Conservation (phyloP, 2,329 filamentous ascomycete species). For the Colletotrichum tabaci region DNA sequence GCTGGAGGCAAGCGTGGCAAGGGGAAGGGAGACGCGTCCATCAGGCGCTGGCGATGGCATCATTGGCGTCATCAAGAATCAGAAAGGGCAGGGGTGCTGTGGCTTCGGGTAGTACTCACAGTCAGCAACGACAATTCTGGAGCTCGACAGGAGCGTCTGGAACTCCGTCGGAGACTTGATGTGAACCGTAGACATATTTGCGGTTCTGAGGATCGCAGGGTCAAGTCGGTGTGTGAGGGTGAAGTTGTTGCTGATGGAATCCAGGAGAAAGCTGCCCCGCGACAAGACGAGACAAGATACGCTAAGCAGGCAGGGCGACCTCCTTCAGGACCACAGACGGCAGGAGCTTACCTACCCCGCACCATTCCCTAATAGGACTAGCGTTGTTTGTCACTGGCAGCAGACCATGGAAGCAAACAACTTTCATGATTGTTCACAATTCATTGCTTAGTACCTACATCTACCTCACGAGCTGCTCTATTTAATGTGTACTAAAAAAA, state of each 20-base stretch:
- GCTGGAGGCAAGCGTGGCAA: no score
- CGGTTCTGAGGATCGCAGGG: conserved; percentile 42
- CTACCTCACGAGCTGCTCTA: neutral
- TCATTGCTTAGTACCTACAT: neutral
- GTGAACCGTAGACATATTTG: conserved; percentile 46
- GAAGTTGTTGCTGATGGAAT: conserved; percentile 35
- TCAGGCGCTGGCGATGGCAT: neutral
- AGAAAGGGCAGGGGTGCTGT: conserved; percentile 49
- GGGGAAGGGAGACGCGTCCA: neutral
- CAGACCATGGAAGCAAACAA: conserved; percentile 1
- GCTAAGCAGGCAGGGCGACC: conserved; percentile 1
- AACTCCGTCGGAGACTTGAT: conserved; percentile 74
- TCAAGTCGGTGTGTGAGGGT: conserved; percentile 18
- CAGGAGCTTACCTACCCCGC: conserved; percentile 39
- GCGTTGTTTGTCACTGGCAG: neutral
- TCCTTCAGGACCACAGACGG: conserved; percentile 13
- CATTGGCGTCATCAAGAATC: conserved; percentile 24
- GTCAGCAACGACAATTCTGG: conserved; percentile 87
- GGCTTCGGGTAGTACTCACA: conserved; percentile 72
- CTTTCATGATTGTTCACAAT: neutral
- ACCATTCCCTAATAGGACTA: conserved; percentile 39
- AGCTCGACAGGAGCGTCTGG: conserved; percentile 76
- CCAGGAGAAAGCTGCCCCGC: conserved; percentile 36
- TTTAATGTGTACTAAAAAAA: no score
- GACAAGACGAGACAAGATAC: conserved; percentile 21